Evolutionary conservation across 257 asterid species (phyloP).

Genomic region (Nicotiana tomentosiformis): DNA sequence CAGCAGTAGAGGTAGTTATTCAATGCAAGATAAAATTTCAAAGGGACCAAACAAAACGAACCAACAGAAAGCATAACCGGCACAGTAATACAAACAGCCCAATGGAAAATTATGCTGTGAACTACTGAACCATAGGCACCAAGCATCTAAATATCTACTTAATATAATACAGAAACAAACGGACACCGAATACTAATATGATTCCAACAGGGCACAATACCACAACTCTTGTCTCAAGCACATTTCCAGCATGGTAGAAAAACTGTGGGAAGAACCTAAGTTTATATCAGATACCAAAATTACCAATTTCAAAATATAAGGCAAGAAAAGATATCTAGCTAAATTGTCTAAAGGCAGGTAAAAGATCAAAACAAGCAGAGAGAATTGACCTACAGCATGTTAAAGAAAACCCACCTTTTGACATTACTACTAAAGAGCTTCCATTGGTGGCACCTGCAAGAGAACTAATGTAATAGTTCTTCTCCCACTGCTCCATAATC

Average conservation of each 20-base stretch:
- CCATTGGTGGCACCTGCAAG: constrained; percentile 43
- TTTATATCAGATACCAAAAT: background rate
- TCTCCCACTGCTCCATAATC: constrained; percentile 51
- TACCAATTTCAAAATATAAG: background rate
- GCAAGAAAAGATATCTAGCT: background rate
- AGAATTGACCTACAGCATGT: background rate
- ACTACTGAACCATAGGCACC: background rate
- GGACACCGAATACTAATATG: background rate
- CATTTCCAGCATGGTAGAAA: background rate
- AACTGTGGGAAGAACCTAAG: background rate
- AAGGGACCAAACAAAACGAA: background rate
- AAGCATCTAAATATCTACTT: background rate
- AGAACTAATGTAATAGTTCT: constrained; percentile 36
- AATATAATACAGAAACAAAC: background rate
- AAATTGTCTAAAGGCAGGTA: background rate
- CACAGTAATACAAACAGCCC: background rate
- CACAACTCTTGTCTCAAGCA: background rate
- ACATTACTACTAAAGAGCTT: constrained; percentile 43
- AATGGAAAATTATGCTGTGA: background rate
- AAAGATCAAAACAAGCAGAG: background rate
- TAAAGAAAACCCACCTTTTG: constrained; percentile 30
- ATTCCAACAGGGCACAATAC: background rate
- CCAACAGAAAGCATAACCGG: background rate
- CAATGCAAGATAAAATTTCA: background rate
- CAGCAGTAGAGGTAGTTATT: background rate